Evolutionary conservation across 2,329 filamentous ascomycete species (phyloP), one percentile per base, ranked within the genome.

Genomic region (Hypoxylon sp.): DNA sequence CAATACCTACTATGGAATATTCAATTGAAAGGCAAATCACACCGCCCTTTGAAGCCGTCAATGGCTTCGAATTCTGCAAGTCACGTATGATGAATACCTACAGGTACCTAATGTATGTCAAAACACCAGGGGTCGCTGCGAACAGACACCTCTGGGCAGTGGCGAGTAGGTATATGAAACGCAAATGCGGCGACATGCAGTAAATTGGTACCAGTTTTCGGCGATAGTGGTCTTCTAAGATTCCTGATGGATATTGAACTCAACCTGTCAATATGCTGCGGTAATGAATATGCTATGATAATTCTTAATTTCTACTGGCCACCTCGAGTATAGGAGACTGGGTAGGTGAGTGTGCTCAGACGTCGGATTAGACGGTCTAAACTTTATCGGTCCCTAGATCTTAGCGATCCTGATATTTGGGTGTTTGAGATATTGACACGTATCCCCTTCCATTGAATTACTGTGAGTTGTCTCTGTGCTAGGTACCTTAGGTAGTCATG

Each of bases 121-220:
- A n/a, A 62, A 34, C 34, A 50, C 41, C 34, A 53, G 51, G 34
- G 34, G 34, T 27, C 45, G 16, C 43, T 30, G 65, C 65, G 65
- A 66, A 66, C 63, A 66, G 63, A 66, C 62, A 48, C 39, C 46
- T 69, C 65, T 61, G 41, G 68, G 53, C 53, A 46, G 65, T 68
- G 65, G 58, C 65, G 58, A 61, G 59, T 63, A 63, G 57, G 59
- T 55, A 58, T 46, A 47, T 68, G 65, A 68, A 68, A 70, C 65
- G 48, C 65, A 63, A 63, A 68, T 46, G 55, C 59, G 47, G 65
- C 61, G 59, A 45, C 55, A 59, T 63, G 53, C 65, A 63, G 52
- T 53, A 56, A 61, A 57, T 63, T 53, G 48, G 30, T 48, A 37
- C 50, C 47, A 30, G 34, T 65, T 52, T 59, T 12, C 29, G 23